Evolutionary conservation across 768 basidiomycete species (phyloP).

Genomic region (Psilocybe sp.): DNA sequence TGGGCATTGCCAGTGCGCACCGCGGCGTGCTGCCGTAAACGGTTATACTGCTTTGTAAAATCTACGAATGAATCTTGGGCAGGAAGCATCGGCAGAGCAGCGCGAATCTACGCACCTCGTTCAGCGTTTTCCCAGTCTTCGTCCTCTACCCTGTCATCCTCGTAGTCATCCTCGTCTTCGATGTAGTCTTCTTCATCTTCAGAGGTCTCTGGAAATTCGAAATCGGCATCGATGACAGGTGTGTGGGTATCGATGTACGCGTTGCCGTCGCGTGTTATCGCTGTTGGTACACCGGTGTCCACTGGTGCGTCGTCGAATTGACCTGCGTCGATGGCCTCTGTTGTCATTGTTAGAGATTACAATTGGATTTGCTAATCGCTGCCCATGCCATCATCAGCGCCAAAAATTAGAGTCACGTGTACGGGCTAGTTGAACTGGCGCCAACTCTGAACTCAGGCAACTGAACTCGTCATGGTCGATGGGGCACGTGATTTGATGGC

Average conservation of each 20-base stretch:
- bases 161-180: constrained; percentile 45
- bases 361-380: background rate
- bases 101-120: constrained; percentile 49
- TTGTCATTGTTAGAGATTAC: constrained; percentile 26
- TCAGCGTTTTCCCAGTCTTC: constrained; percentile 90
- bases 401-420: constrained; percentile 15
- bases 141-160: constrained; percentile 69
- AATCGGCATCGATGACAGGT: constrained; percentile 33
- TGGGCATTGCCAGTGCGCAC: constrained; percentile 73
- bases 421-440: background rate
- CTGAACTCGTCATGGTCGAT: too few species aligned
- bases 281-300: constrained; percentile 6
- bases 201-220: constrained; percentile 28
- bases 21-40: constrained; percentile 87
- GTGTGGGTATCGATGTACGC: constrained; percentile 44
- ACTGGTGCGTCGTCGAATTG: constrained; percentile 65
- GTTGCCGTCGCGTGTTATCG: constrained; percentile 23
- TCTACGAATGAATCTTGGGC: constrained; percentile 47
- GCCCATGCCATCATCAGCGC: background rate
- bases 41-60: constrained; percentile 98
- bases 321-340: constrained; percentile 36
- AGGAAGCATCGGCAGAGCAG: constrained; percentile 5
- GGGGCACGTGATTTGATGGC: too few species aligned
- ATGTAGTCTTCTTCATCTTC: constrained; percentile 40
- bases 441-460: too few species aligned